Conservation (phyloP, 192 early-diverging fungal genomes). For the Backusella parvicylindrica region DNA sequence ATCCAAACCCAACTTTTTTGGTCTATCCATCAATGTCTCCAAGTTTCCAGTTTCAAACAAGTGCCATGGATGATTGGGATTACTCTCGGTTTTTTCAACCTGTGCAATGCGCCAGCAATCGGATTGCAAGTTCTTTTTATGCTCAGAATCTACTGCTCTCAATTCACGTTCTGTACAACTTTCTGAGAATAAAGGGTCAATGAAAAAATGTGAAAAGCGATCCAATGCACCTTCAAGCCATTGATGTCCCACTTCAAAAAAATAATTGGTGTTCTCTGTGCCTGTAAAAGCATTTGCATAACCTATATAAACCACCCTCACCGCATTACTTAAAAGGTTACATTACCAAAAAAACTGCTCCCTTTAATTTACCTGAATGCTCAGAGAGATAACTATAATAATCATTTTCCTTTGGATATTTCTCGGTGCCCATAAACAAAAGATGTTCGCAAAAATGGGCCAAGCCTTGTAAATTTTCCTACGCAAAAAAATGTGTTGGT, state of each 20-base stretch:
- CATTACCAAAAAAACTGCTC: background rate
- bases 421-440: slow-evolving; percentile 59
- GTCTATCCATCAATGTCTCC: slow-evolving; percentile 65
- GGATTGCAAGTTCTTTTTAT: slow-evolving; percentile 85
- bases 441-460: slow-evolving; percentile 74
- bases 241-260: slow-evolving; percentile 52
- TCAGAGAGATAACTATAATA: slow-evolving; percentile 48
- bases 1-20: slow-evolving; percentile 62
- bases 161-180: slow-evolving; percentile 88
- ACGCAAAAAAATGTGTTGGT: slow-evolving; percentile 6
- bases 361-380: slow-evolving; percentile 37
- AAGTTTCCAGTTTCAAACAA: slow-evolving; percentile 89
- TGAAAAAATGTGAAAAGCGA: slow-evolving; percentile 84
- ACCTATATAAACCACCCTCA: slow-evolving; percentile 3
- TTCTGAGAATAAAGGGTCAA: slow-evolving; percentile 76
- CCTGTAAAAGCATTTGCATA: slow-evolving; percentile 48
- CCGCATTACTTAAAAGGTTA: no score
- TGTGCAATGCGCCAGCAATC: slow-evolving; percentile 83
- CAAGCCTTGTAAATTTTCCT: slow-evolving; percentile 57
- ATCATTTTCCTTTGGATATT: slow-evolving; percentile 69
- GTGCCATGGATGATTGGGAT: slow-evolving; percentile 69
- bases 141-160: slow-evolving; percentile 87
- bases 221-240: slow-evolving; percentile 50
- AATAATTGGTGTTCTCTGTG: slow-evolving; percentile 46
- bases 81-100: slow-evolving; percentile 70